Evolutionary conservation across 768 basidiomycete genomes (phyloP).

Genomic region (Glaciozyma martinii): DNA sequence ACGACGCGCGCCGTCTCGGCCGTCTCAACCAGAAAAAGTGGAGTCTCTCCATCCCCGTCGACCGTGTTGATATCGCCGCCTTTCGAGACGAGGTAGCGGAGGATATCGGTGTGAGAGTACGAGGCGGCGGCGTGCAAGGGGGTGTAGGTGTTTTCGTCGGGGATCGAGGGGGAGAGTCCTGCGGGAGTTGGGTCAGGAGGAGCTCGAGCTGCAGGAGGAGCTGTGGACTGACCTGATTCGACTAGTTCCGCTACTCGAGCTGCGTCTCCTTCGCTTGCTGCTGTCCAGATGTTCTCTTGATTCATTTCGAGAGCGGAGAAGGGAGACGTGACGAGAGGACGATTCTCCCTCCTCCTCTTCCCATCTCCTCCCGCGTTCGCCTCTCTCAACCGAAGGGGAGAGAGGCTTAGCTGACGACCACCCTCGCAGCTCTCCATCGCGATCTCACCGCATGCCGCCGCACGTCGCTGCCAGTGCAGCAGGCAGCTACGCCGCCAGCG

Average conservation of each 20-base stretch:
- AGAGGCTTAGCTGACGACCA: no score
- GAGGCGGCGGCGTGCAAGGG: constrained; percentile 44
- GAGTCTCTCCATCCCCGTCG: constrained; percentile 45
- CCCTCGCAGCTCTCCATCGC: not conserved
- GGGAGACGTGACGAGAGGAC: not conserved
- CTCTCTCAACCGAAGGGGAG: no score
- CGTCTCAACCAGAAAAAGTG: constrained; percentile 42
- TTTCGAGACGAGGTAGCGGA: constrained; percentile 40
- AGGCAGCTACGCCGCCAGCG: not conserved
- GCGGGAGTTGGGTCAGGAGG: not conserved
- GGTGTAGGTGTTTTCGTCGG: constrained; percentile 13
- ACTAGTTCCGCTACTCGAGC: not conserved
- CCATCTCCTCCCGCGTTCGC: no score
- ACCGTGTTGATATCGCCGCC: constrained; percentile 43
- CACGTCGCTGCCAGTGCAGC: not conserved
- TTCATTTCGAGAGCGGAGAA: not conserved
- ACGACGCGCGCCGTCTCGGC: constrained; percentile 39
- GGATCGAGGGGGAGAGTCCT: constrained; percentile 1
- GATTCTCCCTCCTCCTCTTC: not conserved
- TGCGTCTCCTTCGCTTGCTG: not conserved
- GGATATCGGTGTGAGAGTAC: constrained; percentile 41
- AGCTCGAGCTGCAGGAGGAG: not conserved
- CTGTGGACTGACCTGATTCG: not conserved
- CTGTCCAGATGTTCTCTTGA: not conserved
- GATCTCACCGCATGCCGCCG: not conserved